These are phyloP conservation scores for Conringia planisiliqua DNA, from an alignment of 345 rosid genomes.

Conservation along the genomic window DNA sequence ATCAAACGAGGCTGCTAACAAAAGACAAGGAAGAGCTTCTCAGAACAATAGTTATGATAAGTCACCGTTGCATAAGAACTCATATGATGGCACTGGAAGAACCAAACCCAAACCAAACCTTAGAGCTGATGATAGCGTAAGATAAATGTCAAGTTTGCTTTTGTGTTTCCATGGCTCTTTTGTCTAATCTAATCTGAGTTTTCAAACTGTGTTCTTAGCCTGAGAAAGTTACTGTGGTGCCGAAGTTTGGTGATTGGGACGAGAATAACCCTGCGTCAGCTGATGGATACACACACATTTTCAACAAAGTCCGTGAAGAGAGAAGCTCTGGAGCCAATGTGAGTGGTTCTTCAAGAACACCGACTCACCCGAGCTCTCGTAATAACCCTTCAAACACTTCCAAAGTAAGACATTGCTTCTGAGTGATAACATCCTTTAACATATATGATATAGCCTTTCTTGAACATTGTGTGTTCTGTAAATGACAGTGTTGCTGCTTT, in stretches of 20 bases:
- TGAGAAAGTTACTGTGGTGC: constrained; percentile 72
- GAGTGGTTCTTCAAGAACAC: constrained; percentile 45
- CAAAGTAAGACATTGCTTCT: constrained; percentile 42
- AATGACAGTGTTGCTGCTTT: constrained; percentile 38
- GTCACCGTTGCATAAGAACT: constrained; percentile 63
- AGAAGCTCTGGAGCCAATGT: constrained; percentile 47
- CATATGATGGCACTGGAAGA: constrained; percentile 55
- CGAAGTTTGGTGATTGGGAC: constrained; percentile 92
- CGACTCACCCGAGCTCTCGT: constrained; percentile 31
- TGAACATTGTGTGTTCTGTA: neutral
- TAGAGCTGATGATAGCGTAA: constrained; percentile 71
- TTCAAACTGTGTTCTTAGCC: constrained; percentile 37
- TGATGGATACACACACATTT: constrained; percentile 84
- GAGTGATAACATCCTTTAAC: neutral
- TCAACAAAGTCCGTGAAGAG: constrained; percentile 79
- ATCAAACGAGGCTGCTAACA: constrained; percentile 40
- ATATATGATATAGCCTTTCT: neutral
- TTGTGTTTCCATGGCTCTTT: neutral
- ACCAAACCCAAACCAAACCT: constrained; percentile 44
- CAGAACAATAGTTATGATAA: constrained; percentile 62
- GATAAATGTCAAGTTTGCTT: neutral
- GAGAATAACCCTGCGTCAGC: constrained; percentile 80
- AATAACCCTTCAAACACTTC: constrained; percentile 28
- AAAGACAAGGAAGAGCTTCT: constrained; percentile 48
- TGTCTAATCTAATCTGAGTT: neutral